These are phyloP conservation scores for Grosmannia penicillata DNA, from an alignment of 2,329 filamentous ascomycete genomes.

Conservation along the genomic window DNA sequence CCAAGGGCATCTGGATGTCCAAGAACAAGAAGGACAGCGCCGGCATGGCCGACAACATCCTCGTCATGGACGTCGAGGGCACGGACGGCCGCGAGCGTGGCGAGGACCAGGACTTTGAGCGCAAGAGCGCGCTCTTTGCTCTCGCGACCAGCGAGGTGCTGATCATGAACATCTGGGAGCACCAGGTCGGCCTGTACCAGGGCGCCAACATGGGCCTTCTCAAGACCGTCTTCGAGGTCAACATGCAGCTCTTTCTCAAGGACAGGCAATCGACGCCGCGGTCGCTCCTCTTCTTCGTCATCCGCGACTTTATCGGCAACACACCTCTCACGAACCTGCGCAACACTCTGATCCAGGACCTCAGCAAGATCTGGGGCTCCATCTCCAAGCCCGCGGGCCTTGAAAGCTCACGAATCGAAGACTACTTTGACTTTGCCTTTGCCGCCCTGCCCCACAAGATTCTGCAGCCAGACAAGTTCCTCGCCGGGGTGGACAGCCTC, in stretches of 20 bases:
- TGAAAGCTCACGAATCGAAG: slow-evolving; percentile 78
- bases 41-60: slow-evolving; percentile 88
- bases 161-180: slow-evolving; percentile 98
- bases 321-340: slow-evolving; percentile 84
- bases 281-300: slow-evolving; percentile 95
- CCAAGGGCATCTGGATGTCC: slow-evolving; percentile 98
- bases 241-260: slow-evolving; percentile 91
- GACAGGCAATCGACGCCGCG: slow-evolving; percentile 83
- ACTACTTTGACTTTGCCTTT: slow-evolving; percentile 98
- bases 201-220: slow-evolving; percentile 97
- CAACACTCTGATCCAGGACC: slow-evolving; percentile 77
- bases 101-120: slow-evolving; percentile 97
- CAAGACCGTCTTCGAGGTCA: slow-evolving; percentile 98
- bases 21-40: slow-evolving; percentile 65
- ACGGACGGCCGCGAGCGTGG: slow-evolving; percentile 92
- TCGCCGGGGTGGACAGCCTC: slow-evolving; percentile 63
- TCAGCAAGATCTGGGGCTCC: slow-evolving; percentile 82
- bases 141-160: slow-evolving; percentile 94
- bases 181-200: slow-evolving; percentile 95
- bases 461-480: slow-evolving; percentile 83
- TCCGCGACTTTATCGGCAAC: slow-evolving; percentile 86
- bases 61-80: slow-evolving; percentile 98
- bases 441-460: slow-evolving; percentile 94
- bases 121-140: slow-evolving; percentile 94
- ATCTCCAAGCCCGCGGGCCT: slow-evolving; percentile 84